Conservation (phyloP, 805 yeast species). For the Cyberlindnera suaveolens region DNA sequence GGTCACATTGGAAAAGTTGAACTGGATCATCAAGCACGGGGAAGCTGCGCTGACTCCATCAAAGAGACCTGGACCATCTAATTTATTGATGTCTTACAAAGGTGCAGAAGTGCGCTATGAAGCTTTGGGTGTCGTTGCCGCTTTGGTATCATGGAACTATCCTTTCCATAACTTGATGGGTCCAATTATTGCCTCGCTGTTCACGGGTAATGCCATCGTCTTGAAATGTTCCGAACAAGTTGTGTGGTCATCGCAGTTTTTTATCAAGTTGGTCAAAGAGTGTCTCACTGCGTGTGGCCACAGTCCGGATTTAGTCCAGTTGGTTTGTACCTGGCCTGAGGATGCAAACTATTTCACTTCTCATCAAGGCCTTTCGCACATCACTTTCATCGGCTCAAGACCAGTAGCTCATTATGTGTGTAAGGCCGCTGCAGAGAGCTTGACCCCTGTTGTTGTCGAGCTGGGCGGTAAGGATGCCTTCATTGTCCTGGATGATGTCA, state of each 20-base stretch:
- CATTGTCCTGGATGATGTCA: conserved; percentile 76
- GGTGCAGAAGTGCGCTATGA: conserved; percentile 92
- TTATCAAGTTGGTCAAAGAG: conserved; percentile 60
- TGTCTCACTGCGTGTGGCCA: conserved; percentile 70
- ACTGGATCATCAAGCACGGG: conserved; percentile 86
- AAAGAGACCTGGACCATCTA: conserved; percentile 81
- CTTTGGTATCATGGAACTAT: conserved; percentile 94
- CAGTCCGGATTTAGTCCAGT: conserved; percentile 79
- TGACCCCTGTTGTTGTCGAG: conserved; percentile 94
- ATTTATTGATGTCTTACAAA: conserved; percentile 80
- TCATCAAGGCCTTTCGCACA: conserved; percentile 76
- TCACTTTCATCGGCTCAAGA: conserved; percentile 94
- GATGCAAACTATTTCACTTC: conserved; percentile 82
- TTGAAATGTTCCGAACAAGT: conserved; percentile 96
- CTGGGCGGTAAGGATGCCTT: conserved; percentile 96
- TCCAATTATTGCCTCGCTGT: conserved; percentile 82
- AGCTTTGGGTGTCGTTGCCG: conserved; percentile 82
- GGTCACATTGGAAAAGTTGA: conserved; percentile 88
- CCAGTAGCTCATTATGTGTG: conserved; percentile 89
- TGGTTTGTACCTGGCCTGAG: conserved; percentile 84
- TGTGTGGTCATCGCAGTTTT: conserved; percentile 87
- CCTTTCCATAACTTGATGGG: conserved; percentile 94
- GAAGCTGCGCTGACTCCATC: conserved; percentile 57
- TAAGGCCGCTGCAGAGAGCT: conserved; percentile 72
- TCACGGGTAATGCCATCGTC: conserved; percentile 87